Base-by-base conservation (phyloP, 1,284 basidiomycete species). In the Cerioporus squamosus region DNA sequence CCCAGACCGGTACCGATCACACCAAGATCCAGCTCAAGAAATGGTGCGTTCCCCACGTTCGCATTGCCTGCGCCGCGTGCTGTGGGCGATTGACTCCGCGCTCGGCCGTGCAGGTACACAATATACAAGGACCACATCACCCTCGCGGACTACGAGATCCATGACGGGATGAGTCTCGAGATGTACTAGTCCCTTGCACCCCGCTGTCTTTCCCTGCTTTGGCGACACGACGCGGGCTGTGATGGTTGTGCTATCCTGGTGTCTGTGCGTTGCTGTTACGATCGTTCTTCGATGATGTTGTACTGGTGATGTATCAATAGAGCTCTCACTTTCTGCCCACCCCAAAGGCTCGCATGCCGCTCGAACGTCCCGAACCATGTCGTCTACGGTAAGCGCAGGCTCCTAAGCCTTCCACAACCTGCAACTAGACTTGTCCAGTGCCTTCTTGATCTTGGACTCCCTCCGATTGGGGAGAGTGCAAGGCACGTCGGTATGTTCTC, bases 71-170 rank as follows among this genome's bases (percentile, higher is more conserved):
- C 1, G n/a, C 10, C 17, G 33, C 38, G 18, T 18, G n/a, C 14
- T 10, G 15, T 15, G 18, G 10, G 24, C 22, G 22, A 43, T 43
- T 26, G 39, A 33, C 40, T 42, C 44, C 31, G n/a, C 23, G 23
- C 31, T 3, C 43, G 12, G 38, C 44, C 12, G 29, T 43, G 39
- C 62, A 94, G 93, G 94, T 95, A 96, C 73, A 95, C 85, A 1
- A 90, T 88, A 49, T 97, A 89, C 81, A 97, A 97, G 75, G 94
- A 97, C 72, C 94, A 98, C 72, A 97, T 99, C 69, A 93, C 94
- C 5, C 83, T 99, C 15, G 75, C 83, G 43, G 97, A 99, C 76
- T 99, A 98, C 70, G 95, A 98, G 79, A 96, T 96, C 60, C 77
- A 95, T 71, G 93, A 97, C 72, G 94, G 94, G 36, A 95, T 94